Base-by-base conservation (phyloP, 164 flowering plant species). In the Tetrastigma voinierianum region DNA sequence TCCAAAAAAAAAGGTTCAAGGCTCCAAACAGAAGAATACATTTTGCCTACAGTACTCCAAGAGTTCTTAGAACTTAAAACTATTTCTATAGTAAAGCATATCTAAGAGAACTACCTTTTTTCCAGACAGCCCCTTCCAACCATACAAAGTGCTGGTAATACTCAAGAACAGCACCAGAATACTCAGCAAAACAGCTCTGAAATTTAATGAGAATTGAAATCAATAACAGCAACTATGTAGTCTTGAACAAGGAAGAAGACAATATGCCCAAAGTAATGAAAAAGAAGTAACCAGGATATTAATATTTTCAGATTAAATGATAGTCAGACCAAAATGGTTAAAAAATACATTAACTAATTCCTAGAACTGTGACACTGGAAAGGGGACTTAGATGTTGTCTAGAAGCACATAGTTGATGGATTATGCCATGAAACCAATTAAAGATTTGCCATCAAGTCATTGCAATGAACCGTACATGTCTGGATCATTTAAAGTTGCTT, bases 111-210 rank as follows among this genome's bases (percentile, higher is more conserved):
- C 2, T 70, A 91, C 98, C 96, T 95, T 95, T 76, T n/a, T 88
- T 95, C 97, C 94, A 92, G 2, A 88, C 59, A 71, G 77, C 57
- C 84, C 87, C 70, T 74, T 83, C 57, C 89, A 71, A 14, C 99
- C 96, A 84, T 89, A 89, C 40, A 95, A 72, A 83, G 86, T 46
- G 84, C 97, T 64, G 99, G 90, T 53, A 95, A 66, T 48, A 95
- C 98, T 76, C 99, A 75, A 95, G 99, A 67, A 90, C 85, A 68
- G 99, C 98, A 78, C 99, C 99, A 55, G 98, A 87, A 79, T 95
- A 95, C 83, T 95, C 98, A 11, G 86, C 91, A 92, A 51, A 73
- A 92, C 80, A 63, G 93, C 90, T 80, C 99, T 95, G 84, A 59
- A 61, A 43, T 72, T 66, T 45, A 71, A 67, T 17, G 2, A 46